Evolutionary conservation across 495 filamentous ascomycete genomes (phyloP), one percentile per base, ranked within the genome.

Genomic region (Barbatosphaeria neglecta): DNA sequence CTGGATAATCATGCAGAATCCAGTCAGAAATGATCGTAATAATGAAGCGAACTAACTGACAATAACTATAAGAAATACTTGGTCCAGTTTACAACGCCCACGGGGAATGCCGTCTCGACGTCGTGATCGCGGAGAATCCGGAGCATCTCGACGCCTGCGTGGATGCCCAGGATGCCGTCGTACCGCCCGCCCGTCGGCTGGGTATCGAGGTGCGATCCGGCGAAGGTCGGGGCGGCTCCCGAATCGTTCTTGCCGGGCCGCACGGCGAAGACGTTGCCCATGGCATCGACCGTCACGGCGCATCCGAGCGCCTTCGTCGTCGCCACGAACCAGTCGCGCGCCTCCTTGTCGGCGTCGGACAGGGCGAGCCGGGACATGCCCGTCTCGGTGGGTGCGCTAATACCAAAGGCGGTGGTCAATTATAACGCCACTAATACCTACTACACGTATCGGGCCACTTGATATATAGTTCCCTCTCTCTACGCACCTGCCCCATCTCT

Each of bases 21-120:
- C n/a, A n/a, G n/a, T n/a, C n/a, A n/a, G n/a, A n/a, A n/a, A n/a
- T n/a, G n/a, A n/a, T n/a, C n/a, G n/a, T n/a, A 22, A 15, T 6
- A n/a, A 18, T n/a, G 7, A 17, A 20, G n/a, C 16, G 17, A 6
- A 17, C 17, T 39, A 22, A 25, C 13, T 41, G 20, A 2, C 38
- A 6, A 24, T 9, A 24, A 1, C 4, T 23, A 47, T 8, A 41
- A n/a, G 10, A 47, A 54, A 19, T 56, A 69, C 66, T 89, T 90
- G 0, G 86, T 90, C 86, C 86, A 92, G 51, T 87, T 86, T 0
- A 88, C 75, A 8, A 86, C 76, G 7, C 83, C 83, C 9, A 89
- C 61, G 4, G 79, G 78, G 50, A 77, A 85, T 38, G 82, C 75
- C 0, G 84, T 87, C 57, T 82, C 73, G n/a, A 82, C 65, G 7